Conservation (phyloP, 306 rosid species). For the Ormosia semicastrata region DNA sequence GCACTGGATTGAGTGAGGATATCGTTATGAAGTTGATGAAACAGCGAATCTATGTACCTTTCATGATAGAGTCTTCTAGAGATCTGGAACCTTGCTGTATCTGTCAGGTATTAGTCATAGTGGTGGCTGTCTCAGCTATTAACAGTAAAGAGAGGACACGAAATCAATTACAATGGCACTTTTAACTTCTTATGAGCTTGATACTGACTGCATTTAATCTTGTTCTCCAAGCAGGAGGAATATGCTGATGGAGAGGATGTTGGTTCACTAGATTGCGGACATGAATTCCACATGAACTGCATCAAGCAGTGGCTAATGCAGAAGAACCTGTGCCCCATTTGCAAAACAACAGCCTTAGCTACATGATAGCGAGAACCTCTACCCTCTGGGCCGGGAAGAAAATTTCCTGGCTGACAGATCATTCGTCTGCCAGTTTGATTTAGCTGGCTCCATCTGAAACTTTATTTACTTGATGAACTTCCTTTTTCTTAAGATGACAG, state of each 20-base stretch:
- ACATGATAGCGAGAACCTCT: slow-evolving; percentile 43
- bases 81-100: slow-evolving; percentile 82
- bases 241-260: slow-evolving; percentile 61
- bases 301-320: slow-evolving; percentile 83
- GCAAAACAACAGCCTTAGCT: slow-evolving; percentile 75
- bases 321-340: slow-evolving; percentile 88
- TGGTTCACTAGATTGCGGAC: slow-evolving; percentile 86
- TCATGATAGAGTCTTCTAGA: slow-evolving; percentile 33
- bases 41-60: slow-evolving; percentile 33
- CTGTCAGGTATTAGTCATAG: slow-evolving; percentile 60
- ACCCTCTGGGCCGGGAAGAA: slow-evolving; percentile 17
- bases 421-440: slow-evolving; percentile 1
- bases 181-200: slow-evolving; percentile 1
- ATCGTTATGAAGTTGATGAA: slow-evolving; percentile 56
- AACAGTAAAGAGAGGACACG: not conserved
- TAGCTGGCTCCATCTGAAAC: slow-evolving; percentile 7
- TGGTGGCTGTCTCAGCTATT: not conserved
- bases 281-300: slow-evolving; percentile 75
- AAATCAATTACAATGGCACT: not conserved
- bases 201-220: not conserved
- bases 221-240: slow-evolving; percentile 52
- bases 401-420: slow-evolving; percentile 19
- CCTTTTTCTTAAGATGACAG: not conserved
- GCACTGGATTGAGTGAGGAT: slow-evolving; percentile 75
- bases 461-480: slow-evolving; percentile 27